Base-by-base conservation (phyloP, 495 filamentous ascomycete genomes). In the Parmelia sp. region DNA sequence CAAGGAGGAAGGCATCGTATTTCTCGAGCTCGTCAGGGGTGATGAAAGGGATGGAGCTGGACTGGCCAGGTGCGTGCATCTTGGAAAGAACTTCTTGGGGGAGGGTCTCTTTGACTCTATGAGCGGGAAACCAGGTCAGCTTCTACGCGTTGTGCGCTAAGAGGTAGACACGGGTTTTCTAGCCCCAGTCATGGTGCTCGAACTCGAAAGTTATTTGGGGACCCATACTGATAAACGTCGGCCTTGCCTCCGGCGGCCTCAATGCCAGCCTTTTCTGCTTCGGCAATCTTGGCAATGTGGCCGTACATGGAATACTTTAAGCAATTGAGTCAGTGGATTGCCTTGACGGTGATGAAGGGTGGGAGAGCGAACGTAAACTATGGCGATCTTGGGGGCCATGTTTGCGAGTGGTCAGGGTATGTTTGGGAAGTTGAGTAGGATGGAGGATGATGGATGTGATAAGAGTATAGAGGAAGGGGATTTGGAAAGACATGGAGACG, bases 261-360 rank as follows among this genome's bases (percentile, higher is more conserved):
- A 70, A 97, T 90, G 74, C 94, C 94, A 69, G 82, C 86, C 82
- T 90, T 88, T 79, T 97, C 92, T 62, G 92, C 92, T 73, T 91
- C 86, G 71, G 92, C 94, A 70, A 97, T 77, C 75, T 85, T 79
- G 73, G 80, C 71, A 78, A 96, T 89, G 77, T 97, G 93, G 76
- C 94, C 93, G 78, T 95, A 98, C 82, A 91, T 90, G 68, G 93
- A 96, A 80, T 97, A 98, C 90, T 96, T 68, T 23, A 47, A n/a
- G 47, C 53, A 44, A 45, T 60, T 55, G 61, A 39, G 25, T 62
- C 33, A 58, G 57, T 31, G 15, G 9, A 65, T 29, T 37, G 29
- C 12, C 63, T 35, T 53, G 0, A 31, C 12, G 29, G 61, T 15
- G 40, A 45, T 4, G 60, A 19, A 44, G 66, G 36, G 29, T 21